These are phyloP conservation scores for Thermomucor indicae-seudaticae DNA, from an alignment of 371 early-diverging fungal genomes.

Conservation along the genomic window DNA sequence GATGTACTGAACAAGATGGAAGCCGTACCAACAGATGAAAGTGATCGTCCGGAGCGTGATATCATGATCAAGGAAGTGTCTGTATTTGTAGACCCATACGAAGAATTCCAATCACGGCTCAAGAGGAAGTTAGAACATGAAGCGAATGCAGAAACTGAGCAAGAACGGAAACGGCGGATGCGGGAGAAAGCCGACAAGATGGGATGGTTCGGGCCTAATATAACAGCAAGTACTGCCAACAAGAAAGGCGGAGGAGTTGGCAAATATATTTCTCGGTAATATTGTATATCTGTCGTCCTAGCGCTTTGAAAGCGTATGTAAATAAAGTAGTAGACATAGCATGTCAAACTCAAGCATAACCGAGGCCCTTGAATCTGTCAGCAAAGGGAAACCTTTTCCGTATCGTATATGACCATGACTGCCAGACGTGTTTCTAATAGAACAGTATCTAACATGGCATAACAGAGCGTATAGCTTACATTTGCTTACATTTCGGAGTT, in stretches of 20 bases:
- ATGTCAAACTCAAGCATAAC: too few species aligned
- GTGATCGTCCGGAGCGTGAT: conserved; percentile 68
- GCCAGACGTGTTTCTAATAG: too few species aligned
- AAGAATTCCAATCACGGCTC: conserved; percentile 64
- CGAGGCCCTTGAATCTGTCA: too few species aligned
- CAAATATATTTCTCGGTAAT: too few species aligned
- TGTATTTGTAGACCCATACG: conserved; percentile 84
- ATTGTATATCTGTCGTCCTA: too few species aligned
- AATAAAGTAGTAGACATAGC: too few species aligned
- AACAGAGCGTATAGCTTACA: too few species aligned
- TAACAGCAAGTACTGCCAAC: conserved; percentile 15
- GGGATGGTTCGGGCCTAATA: conserved; percentile 74
- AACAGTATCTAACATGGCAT: too few species aligned
- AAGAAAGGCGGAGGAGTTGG: conserved; percentile 51
- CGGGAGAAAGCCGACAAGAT: conserved; percentile 51
- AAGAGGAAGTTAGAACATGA: conserved; percentile 44
- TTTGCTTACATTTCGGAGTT: too few species aligned
- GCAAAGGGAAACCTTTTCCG: too few species aligned
- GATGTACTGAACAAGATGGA: conserved; percentile 81
- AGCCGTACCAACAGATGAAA: conserved; percentile 62
- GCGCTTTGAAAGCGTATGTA: too few species aligned
- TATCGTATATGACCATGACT: too few species aligned
- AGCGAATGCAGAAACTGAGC: conserved; percentile 38
- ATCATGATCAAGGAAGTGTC: conserved; percentile 70
- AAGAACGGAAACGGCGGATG: conserved; percentile 32